Conservation (phyloP, 768 basidiomycete species). For the Terana coerulea region DNA sequence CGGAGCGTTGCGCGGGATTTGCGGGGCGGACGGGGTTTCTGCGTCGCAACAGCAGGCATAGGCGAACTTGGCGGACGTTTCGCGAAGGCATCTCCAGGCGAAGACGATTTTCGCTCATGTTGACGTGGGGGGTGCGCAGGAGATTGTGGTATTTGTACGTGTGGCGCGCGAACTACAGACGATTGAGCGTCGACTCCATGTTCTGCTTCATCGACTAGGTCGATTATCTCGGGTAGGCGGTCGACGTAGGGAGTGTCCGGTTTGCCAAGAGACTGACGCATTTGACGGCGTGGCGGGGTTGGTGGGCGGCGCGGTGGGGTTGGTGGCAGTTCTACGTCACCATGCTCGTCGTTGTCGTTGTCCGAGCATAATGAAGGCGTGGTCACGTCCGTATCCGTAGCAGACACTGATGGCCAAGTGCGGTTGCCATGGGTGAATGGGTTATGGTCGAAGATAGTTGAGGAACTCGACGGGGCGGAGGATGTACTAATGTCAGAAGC, state of each 20-base stretch:
- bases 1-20: conserved; percentile 27
- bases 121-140: neutral
- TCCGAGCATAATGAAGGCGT: conserved; percentile 78
- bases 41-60: conserved; percentile 48
- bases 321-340: conserved; percentile 43
- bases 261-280: neutral
- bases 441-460: conserved; percentile 6
- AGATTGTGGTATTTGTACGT: no score
- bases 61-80: conserved; percentile 65
- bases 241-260: neutral
- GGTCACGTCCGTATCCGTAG: conserved; percentile 37
- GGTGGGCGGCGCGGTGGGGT: conserved; percentile 22
- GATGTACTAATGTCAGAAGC: conserved; percentile 14
- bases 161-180: no score
- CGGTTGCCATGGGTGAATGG: conserved; percentile 12
- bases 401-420: conserved; percentile 31
- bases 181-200: no score
- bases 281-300: conserved; percentile 1
- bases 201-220: conserved; percentile 19
- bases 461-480: conserved; percentile 13
- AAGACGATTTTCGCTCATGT: neutral
- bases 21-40: conserved; percentile 54
- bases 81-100: conserved; percentile 4
- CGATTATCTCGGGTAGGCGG: conserved; percentile 17
- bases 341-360: conserved; percentile 51